These are phyloP conservation scores for Colletotrichum kahawae DNA, from an alignment of 2,329 filamentous ascomycete species.

Conservation along the genomic window DNA sequence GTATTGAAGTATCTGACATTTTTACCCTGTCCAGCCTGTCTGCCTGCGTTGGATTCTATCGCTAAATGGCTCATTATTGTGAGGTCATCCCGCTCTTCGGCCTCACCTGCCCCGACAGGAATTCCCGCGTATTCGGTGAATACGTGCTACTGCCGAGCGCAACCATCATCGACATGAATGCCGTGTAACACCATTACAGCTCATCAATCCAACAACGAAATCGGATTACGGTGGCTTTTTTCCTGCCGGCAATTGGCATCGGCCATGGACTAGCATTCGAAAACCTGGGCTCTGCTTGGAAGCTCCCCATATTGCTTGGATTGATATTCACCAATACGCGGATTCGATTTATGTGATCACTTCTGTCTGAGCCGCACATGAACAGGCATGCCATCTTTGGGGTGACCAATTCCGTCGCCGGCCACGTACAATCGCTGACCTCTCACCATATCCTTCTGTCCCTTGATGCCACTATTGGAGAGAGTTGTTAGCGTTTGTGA, in stretches of 20 bases:
- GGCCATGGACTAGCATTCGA: background rate
- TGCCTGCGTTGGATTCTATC: background rate
- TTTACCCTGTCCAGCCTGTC: background rate
- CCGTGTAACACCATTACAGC: background rate
- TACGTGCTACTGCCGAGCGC: background rate
- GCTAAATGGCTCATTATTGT: background rate
- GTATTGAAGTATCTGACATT: background rate
- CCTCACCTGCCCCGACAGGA: background rate
- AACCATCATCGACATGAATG: background rate
- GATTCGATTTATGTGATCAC: background rate
- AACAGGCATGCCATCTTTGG: slow-evolving; percentile 42
- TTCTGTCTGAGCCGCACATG: slow-evolving; percentile 30
- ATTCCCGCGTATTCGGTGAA: background rate
- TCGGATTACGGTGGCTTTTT: background rate
- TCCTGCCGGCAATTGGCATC: background rate
- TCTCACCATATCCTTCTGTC: slow-evolving; percentile 29
- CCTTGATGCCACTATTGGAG: slow-evolving; percentile 15
- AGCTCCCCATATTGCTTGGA: background rate
- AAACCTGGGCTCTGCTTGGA: background rate
- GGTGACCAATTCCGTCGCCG: slow-evolving; percentile 32
- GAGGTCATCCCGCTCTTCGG: background rate
- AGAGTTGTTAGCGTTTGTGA: background rate
- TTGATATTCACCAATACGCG: background rate
- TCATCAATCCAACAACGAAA: background rate
- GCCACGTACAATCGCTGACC: slow-evolving; percentile 35